phyloP scores from a whole-genome alignment of 1,284 basidiomycete species.

The Flammula alnicola region DNA sequence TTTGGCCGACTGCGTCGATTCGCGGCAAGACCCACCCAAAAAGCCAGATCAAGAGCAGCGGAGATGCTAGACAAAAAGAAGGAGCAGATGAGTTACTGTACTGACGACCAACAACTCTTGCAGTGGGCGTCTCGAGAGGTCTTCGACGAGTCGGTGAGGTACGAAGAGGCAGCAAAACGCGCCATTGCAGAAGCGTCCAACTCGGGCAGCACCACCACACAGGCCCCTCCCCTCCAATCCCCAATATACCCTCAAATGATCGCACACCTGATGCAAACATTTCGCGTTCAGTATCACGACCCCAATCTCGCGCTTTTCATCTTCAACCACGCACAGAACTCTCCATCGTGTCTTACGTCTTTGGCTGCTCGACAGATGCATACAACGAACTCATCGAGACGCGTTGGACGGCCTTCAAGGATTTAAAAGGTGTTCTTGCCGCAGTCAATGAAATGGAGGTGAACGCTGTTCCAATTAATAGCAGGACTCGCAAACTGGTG shows the following conservation, averaged over 20 bases:
- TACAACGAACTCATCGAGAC: conserved; percentile 87
- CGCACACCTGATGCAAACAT: conserved; percentile 73
- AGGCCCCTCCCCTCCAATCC: conserved; percentile 50
- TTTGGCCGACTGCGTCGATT: conserved; percentile 54
- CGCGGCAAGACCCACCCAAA: conserved; percentile 46
- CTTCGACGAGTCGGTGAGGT: conserved; percentile 60
- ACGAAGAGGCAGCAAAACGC: conserved; percentile 50
- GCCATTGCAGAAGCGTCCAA: conserved; percentile 35
- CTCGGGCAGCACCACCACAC: conserved; percentile 22
- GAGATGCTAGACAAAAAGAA: conserved; percentile 71
- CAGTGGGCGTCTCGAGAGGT: conserved; percentile 78
- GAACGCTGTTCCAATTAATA: conserved; percentile 74
- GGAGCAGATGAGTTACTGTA: conserved; percentile 75
- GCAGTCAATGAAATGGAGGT: conserved; percentile 81
- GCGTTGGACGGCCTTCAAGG: conserved; percentile 81
- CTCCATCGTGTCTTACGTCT: conserved; percentile 80
- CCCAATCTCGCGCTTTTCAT: conserved; percentile 85
- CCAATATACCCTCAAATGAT: conserved; percentile 77
- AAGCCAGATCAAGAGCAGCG: conserved; percentile 57
- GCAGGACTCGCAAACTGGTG: conserved; percentile 61
- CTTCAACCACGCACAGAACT: conserved; percentile 77
- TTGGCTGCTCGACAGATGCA: conserved; percentile 82
- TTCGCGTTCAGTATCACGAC: conserved; percentile 77
- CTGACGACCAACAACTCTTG: conserved; percentile 73
- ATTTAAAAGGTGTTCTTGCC: conserved; percentile 73